Percentiles rank a stretch among this genome's conserved stretches.
Conservation (phyloP, 2,329 filamentous ascomycete species). For the Pezicula neosporulosa region DNA sequence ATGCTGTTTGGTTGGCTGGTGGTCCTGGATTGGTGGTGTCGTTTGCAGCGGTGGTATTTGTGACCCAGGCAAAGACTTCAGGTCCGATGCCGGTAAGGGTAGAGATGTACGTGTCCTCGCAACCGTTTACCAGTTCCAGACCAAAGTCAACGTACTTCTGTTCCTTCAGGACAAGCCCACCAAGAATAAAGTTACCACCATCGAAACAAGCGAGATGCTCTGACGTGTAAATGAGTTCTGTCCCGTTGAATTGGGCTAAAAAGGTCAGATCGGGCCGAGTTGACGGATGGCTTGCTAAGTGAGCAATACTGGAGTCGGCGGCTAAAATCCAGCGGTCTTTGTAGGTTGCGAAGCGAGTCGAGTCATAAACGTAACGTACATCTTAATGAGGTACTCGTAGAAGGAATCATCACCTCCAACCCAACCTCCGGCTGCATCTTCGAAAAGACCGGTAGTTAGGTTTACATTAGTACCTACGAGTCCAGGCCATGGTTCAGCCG, state of each 20-base stretch:
- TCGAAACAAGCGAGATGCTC: constrained; percentile 72
- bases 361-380: constrained; percentile 78
- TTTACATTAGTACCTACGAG: constrained; percentile 67
- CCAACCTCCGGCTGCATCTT: constrained; percentile 70
- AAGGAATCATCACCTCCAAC: constrained; percentile 74
- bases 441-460: constrained; percentile 62
- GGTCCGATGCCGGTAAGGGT: constrained; percentile 75
- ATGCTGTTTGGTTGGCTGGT: constrained; percentile 45
- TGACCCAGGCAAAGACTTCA: constrained; percentile 64
- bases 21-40: constrained; percentile 34
- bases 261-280: constrained; percentile 70
- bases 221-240: constrained; percentile 39
- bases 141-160: constrained; percentile 72
- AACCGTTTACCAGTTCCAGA: constrained; percentile 66
- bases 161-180: constrained; percentile 64
- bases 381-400: constrained; percentile 90
- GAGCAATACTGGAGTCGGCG: constrained; percentile 69
- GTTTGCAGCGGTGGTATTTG: constrained; percentile 32
- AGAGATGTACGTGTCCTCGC: constrained; percentile 67
- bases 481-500: constrained; percentile 71
- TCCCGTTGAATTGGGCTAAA: constrained; percentile 53
- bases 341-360: constrained; percentile 58
- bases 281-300: constrained; percentile 66
- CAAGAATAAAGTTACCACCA: constrained; percentile 82
- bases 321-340: constrained; percentile 73